A percentile compares a stretch with the other conserved stretches of the same genome.
phyloP scores from a whole-genome alignment of 805 yeast species.

The Cyberlindnera sargentensis region DNA sequence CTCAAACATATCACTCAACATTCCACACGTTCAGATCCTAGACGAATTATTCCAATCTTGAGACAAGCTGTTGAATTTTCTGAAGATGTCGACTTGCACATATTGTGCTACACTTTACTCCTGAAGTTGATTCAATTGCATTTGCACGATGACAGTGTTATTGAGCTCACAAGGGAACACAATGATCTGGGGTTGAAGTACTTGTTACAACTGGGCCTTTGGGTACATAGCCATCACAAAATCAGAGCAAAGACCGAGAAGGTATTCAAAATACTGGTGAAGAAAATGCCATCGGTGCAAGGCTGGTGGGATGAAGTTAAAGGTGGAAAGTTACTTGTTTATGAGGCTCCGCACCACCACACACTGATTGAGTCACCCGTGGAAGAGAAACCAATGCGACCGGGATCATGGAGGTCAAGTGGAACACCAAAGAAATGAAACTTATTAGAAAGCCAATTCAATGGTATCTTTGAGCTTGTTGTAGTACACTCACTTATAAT shows the following conservation, averaged over 20 bases:
- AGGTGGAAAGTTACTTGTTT: slow-evolving; percentile 11
- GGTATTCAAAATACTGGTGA: slow-evolving; percentile 17
- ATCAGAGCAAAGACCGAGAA: slow-evolving; percentile 22
- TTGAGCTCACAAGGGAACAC: slow-evolving; percentile 21
- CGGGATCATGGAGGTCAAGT: slow-evolving; percentile 13
- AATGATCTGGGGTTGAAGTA: slow-evolving; percentile 22
- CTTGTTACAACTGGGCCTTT: slow-evolving; percentile 30
- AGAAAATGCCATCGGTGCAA: slow-evolving; percentile 11
- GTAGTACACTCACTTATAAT: no score
- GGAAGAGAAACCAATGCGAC: slow-evolving; percentile 5
- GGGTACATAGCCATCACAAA: slow-evolving; percentile 22
- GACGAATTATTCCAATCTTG: slow-evolving; percentile 29
- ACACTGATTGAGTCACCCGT: not conserved
- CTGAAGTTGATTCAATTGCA: slow-evolving; percentile 24
- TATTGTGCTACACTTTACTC: slow-evolving; percentile 23
- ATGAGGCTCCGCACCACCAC: not conserved
- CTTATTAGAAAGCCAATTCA: no score
- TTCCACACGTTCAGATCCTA: slow-evolving; percentile 27
- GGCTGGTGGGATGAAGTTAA: slow-evolving; percentile 20
- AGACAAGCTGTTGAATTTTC: slow-evolving; percentile 28
- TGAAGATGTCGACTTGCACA: slow-evolving; percentile 11
- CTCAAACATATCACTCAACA: slow-evolving; percentile 14
- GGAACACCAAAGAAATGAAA: not conserved
- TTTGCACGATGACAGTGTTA: slow-evolving; percentile 30
- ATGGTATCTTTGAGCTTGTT: no score